A percentile compares a stretch with the other conserved stretches of the same genome.
phyloP scores from a whole-genome alignment of 2,329 filamentous ascomycete species.

The Penicillium nordicum region DNA sequence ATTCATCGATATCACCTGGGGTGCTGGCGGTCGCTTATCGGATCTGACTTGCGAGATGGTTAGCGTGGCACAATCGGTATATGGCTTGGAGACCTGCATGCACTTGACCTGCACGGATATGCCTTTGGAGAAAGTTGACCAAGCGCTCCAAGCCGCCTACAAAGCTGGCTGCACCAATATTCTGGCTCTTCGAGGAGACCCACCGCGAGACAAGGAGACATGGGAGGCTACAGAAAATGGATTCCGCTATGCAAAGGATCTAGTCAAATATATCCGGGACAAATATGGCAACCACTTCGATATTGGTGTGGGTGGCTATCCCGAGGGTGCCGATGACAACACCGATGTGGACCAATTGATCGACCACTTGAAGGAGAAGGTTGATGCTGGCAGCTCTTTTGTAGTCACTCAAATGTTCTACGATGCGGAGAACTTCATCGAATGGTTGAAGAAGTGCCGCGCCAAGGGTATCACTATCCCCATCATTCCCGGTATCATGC shows the following conservation, averaged over 20 bases:
- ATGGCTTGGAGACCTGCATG: constrained; percentile 98
- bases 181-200: constrained; percentile 86
- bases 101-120: constrained; percentile 98
- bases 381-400: constrained; percentile 88
- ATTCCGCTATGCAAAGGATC: constrained; percentile 88
- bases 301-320: constrained; percentile 95
- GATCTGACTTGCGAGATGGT: constrained; percentile 98
- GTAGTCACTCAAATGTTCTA: constrained; percentile 99
- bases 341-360: constrained; percentile 79
- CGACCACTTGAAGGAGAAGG: constrained; percentile 93
- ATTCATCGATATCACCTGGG: constrained; percentile 99
- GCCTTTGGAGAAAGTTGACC: constrained; percentile 86
- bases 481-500: constrained; percentile 86
- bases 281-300: constrained; percentile 88
- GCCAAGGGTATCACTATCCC: constrained; percentile 78
- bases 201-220: constrained; percentile 86
- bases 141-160: constrained; percentile 82
- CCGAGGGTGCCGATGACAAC: constrained; percentile 92
- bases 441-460: constrained; percentile 83
- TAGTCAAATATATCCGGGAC: constrained; percentile 77
- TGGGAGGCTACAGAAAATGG: constrained; percentile 85
- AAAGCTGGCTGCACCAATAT: constrained; percentile 97
- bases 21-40: constrained; percentile 85
- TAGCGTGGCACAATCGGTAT: constrained; percentile 87
- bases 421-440: constrained; percentile 89